Conservation (phyloP, 2,329 filamentous ascomycete genomes). For the Epicoccum sorghinum region DNA sequence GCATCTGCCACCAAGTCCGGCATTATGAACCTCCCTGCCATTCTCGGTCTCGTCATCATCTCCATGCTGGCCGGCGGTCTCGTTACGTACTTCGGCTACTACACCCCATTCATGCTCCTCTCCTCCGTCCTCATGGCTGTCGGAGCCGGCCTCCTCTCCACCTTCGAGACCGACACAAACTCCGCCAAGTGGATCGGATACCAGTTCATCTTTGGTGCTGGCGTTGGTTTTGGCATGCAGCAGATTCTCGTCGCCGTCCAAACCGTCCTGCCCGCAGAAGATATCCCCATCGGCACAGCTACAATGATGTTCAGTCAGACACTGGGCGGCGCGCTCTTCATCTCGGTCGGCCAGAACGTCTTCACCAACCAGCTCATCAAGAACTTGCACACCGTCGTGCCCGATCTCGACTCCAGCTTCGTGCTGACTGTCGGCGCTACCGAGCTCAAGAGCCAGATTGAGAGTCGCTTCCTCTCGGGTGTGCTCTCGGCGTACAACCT, state of each 20-base stretch:
- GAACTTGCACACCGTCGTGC: conserved; percentile 45
- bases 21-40: conserved; percentile 56
- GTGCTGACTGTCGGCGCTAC: conserved; percentile 61
- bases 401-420: conserved; percentile 50
- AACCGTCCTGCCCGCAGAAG: conserved; percentile 49
- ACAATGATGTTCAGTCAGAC: conserved; percentile 57
- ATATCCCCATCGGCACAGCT: conserved; percentile 56
- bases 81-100: conserved; percentile 54
- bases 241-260: conserved; percentile 56
- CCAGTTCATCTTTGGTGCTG: conserved; percentile 50
- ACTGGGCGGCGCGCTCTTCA: conserved; percentile 56
- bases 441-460: conserved; percentile 61
- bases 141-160: conserved; percentile 54
- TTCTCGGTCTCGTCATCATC: conserved; percentile 53
- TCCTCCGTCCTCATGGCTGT: conserved; percentile 52
- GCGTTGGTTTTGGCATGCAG: conserved; percentile 57
- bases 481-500: conserved; percentile 70
- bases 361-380: conserved; percentile 57
- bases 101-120: conserved; percentile 56
- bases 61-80: conserved; percentile 49
- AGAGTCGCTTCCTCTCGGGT: conserved; percentile 54
- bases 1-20: conserved; percentile 54
- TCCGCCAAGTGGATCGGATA: conserved; percentile 49
- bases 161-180: conserved; percentile 49
- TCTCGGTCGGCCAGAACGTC: conserved; percentile 57